Conservation (phyloP, 2,329 filamentous ascomycete species). For the Talaromyces funiculosus region DNA sequence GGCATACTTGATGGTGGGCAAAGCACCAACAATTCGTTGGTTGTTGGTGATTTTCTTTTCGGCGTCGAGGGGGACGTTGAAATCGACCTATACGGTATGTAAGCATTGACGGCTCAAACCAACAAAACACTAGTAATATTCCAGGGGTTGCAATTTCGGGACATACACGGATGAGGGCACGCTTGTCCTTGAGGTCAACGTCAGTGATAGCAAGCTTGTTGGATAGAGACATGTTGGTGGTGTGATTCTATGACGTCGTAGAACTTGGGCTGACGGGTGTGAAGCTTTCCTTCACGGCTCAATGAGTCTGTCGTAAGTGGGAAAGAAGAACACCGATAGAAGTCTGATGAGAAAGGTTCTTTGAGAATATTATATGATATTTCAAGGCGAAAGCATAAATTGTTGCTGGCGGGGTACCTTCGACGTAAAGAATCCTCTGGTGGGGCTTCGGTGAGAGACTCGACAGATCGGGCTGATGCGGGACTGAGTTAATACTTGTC, state of each 20-base stretch:
- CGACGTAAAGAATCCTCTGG: constrained; percentile 11
- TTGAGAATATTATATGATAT: not conserved
- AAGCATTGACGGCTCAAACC: constrained; percentile 8
- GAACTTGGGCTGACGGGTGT: not conserved
- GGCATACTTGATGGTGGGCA: constrained; percentile 93
- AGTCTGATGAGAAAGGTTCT: not conserved
- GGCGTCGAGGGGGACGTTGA: constrained; percentile 95
- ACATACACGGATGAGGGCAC: constrained; percentile 91
- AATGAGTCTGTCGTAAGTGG: not conserved
- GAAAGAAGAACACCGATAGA: not conserved
- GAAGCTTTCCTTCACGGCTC: not conserved
- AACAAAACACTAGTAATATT: no score
- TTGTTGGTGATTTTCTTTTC: constrained; percentile 95
- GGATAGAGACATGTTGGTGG: constrained; percentile 76
- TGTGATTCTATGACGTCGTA: constrained; percentile 8
- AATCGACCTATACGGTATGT: constrained; percentile 69
- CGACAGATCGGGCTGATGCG: constrained; percentile 33
- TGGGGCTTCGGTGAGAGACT: constrained; percentile 26
- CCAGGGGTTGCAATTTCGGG: not conserved
- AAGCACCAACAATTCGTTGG: constrained; percentile 93
- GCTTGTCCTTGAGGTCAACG: constrained; percentile 95
- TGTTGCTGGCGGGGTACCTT: constrained; percentile 12
- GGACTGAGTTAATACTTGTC: constrained; percentile 32
- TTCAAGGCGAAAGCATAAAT: not conserved
- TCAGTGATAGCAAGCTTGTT: constrained; percentile 97